Conservation (phyloP, 176 grass and related monocot genomes). For the Bolboschoenus planiculmis region DNA sequence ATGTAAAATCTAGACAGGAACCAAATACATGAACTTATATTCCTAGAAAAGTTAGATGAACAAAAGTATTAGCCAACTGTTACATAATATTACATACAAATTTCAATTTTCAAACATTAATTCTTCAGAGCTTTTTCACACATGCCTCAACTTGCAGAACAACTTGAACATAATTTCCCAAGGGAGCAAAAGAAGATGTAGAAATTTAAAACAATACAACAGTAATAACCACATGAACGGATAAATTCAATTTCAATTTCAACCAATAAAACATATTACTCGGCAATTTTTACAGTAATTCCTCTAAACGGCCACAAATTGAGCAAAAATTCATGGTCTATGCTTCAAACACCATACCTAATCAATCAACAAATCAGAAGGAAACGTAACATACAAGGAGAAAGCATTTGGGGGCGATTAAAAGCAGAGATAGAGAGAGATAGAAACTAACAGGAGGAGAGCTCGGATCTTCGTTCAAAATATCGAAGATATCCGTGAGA, state of each 20-base stretch:
- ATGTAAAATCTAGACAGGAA: neutral
- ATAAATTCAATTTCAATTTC: neutral
- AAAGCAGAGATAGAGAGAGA: neutral
- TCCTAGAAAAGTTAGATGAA: neutral
- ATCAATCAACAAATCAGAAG: neutral
- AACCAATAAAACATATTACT: neutral
- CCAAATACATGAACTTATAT: neutral
- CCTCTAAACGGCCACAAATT: neutral
- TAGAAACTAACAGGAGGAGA: neutral
- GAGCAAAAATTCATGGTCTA: neutral
- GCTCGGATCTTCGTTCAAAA: neutral
- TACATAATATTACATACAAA: neutral
- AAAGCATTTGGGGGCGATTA: neutral
- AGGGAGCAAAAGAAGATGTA: neutral
- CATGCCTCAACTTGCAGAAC: neutral
- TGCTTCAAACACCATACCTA: neutral
- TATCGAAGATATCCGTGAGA: conserved; percentile 10
- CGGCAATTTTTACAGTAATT: neutral
- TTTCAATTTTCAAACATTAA: neutral
- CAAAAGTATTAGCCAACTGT: neutral
- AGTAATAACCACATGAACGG: neutral
- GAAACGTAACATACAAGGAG: neutral
- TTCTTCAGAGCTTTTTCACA: neutral
- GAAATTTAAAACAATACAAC: neutral
- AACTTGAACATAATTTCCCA: neutral